Base-by-base conservation (phyloP, 2,329 filamentous ascomycete genomes). In the Amauroascus verrucosus region DNA sequence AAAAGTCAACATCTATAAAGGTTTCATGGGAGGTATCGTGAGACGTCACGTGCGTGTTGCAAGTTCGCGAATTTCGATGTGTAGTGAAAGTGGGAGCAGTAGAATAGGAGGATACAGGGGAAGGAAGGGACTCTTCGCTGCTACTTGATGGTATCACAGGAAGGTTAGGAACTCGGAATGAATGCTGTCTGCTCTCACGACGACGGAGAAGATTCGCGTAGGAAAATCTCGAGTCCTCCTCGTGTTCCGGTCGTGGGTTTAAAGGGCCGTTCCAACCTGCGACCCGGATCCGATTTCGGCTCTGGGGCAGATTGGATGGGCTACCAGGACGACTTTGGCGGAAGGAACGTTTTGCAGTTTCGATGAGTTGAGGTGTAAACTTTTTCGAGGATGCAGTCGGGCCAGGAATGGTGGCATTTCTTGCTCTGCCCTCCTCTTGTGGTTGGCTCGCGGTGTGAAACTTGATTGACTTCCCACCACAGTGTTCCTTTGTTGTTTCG, bases 281-380 rank as follows among this genome's bases (percentile, higher is more conserved):
- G 20, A 45, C 46, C 24, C 47, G 43, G 28, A 48, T 54, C 38
- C 16, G 37, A 38, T 52, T 52, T 45, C 41, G 50, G 18, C n/a
- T 46, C 20, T 37, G 50, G 6, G 41, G 20, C 22, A 38, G 20
- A 86, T 69, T 86, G 82, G 54, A 78, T 77, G 9, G 79, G 81
- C 51, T 75, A 76, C 20, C 82, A 0, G 76, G 68, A 61, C 88
- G 84, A 18, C 82, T 82, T 14, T 78, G 78, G 62, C 82, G 82
- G 58, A 85, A 81, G 32, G 82, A 82, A 51, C 88, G 78, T 61
- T 82, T 81, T 3, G 85, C 85, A 2, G 86, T 90, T 68, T 91
- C 88, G 57, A 95, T 83, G 53, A 95, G 74, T 62, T 91, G 84
- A 11, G 88, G 88, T 28, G 83, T 78, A 66, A 94, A 95, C 56